Evolutionary conservation across 805 yeast species (phyloP), one percentile per base, ranked within the genome.

Genomic region (Schizosaccharomyces lindneri): DNA sequence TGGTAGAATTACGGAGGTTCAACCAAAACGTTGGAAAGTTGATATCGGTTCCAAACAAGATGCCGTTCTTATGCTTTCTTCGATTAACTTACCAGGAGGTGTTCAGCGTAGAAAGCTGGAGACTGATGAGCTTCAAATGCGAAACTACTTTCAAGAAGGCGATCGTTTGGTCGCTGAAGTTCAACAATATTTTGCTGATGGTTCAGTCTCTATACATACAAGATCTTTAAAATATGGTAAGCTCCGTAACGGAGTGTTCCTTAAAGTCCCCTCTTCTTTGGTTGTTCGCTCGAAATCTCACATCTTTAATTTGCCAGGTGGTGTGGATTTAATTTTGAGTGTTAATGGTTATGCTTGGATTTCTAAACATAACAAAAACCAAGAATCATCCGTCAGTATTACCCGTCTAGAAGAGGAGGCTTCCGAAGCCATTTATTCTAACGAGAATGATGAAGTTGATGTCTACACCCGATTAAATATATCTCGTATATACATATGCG

Each of bases 31-130:
- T 67, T 93, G 99, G 98, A 87, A 84, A 69, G 97, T 93, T 17
- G 96, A 90, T 67, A 87, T 93, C 65, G 97, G 97, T 36, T 87
- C 87, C n/a, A 84, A 82, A 68, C 95, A 87, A 68, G 90, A 88
- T 69, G 97, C 97, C 0, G 83, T 87, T 0, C 73, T 93, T 64
- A 84, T 87, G 87, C 77, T 94, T 63, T 98, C 98, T 13, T 87
- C 96, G 0, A 95, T 93, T 24, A 93, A 93, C 71, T 76, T 93
- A 64, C 99, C 99, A 1, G 98, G 99, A 62, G 99, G 99, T 62
- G 85, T 93, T 2, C 74, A 93, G 67, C 80, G 98, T 72, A 79
- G 98, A 68, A 93, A 94, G 70, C 82, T 89, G 43, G 98, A 94
- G 69, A 82, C 85, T 65, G 99, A 93, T 74, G 98, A 93, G 73